Percentiles rank a stretch among this genome's conserved stretches.
phyloP scores from a whole-genome alignment of 2,329 filamentous ascomycete species.

The Karstenula rhodostoma region DNA sequence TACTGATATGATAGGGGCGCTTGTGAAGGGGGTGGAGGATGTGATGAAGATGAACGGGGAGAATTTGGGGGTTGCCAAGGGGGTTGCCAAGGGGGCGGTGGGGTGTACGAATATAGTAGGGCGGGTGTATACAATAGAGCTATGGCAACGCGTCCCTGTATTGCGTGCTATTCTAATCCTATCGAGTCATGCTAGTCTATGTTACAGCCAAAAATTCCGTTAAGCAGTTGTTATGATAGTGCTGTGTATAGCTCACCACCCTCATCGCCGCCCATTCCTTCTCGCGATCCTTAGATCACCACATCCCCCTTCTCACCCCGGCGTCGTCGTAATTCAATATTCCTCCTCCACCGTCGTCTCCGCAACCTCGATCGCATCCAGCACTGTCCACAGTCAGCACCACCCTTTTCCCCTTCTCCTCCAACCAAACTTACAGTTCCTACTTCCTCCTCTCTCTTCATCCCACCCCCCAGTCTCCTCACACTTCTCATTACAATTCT shows the following conservation, averaged over 20 bases:
- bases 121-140: no score
- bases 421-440: not conserved
- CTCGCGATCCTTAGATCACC: no score
- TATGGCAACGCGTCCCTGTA: no score
- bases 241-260: no score
- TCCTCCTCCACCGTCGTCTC: not conserved
- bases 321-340: not conserved
- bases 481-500: not conserved
- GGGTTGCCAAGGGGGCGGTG: no score
- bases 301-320: not conserved
- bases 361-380: not conserved
- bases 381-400: not conserved
- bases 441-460: not conserved
- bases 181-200: no score
- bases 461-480: not conserved
- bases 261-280: no score
- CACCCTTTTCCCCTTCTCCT: not conserved
- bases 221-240: no score
- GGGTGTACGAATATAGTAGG: no score
- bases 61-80: conserved; percentile 7
- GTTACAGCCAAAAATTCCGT: no score
- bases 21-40: conserved; percentile 11
- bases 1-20: not conserved
- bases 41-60: conserved; percentile 9
- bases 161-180: no score